Evolutionary conservation across 169 alveolate genomes (phyloP), one percentile per base, ranked within the genome.

Genomic region (Amoebophrya sp.): DNA sequence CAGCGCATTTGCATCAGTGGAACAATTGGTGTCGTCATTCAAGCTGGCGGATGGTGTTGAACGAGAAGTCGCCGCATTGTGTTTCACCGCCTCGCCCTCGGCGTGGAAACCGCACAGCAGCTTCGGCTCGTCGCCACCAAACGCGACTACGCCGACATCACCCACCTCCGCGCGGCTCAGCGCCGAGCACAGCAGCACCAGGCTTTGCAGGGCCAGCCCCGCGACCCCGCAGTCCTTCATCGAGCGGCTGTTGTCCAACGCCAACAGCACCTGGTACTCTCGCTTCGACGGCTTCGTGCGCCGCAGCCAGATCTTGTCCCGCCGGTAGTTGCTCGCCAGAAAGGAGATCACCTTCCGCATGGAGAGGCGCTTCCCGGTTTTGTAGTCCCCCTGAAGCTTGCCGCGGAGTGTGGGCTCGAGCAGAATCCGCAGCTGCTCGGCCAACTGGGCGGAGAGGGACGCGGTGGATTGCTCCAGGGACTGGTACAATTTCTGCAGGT

Each of bases 291-390:
- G 98, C 93, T 97, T 96, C 48, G 99, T 96, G 93, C 99, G 96
- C 89, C 99, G 94, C 31, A 98, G 94, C 99, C 99, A 99, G n/a
- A 99, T 98, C 94, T 98, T 98, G 94, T 98, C 99, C 89, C 97
- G 97, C 92, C 99, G 95, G 95, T 97, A 98, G 93, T 98, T 97
- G 23, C 99, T 95, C 2, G 99, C 99, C 50, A 99, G 97, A 92
- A 97, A 99, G 20, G 98, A 95, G 90, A 99, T 97, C 78, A 98
- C 97, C 94, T 97, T 97, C 94, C 98, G 97, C 97, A 99, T 98
- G 91, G 98, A 97, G 43, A 99, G 94, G 92, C 99, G 95, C 94
- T 98, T 98, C 78, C 99, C 99, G 2, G 99, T 96, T 91, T 96
- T 96, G 92, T 94, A 98, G 92, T 97, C 98, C 34, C 99, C 99